Evolutionary conservation across 83 land plant genomes (phyloP), one percentile per base, ranked within the genome.

Genomic region (Picea mariana): DNA sequence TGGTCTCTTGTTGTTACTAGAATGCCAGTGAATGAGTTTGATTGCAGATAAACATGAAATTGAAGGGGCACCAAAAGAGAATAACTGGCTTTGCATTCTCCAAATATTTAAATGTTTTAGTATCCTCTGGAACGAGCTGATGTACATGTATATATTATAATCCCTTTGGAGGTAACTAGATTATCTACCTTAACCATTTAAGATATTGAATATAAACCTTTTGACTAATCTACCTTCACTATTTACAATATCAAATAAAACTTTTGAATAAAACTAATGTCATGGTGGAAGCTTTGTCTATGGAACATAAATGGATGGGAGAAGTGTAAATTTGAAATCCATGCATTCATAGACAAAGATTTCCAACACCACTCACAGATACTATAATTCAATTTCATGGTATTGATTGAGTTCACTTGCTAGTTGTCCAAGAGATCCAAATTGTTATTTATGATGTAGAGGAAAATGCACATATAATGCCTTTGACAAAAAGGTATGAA

Each of bases 111-210:
- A 93, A 93, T 86, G 92, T 93, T 52, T 89, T 95, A 18, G 93
- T 95, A 16, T 95, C 98, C 49, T 90, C 96, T 34, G 98, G 96
- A 78, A 96, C 98, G 96, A 78, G 98, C 98, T 68, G 98, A 95
- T 86, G 88, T 92, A 52, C 96, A 92, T 95, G 98, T 95, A 67
- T 63, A 62, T 67, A 62, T 18, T 34, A 15, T 38, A 38, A 38
- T 38, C 40, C 40, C 40, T 38, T 38, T 38, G 40, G 40, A 38
- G 40, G 40, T 38, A 38, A 38, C 5, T 3, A 5, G 40, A 38
- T 38, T 38, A 38, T 38, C 40, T 38, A 38, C 40, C 40, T 38
- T 38, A 1, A 38, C 40, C 40, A 38, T 38, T 38, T 38, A 38
- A 38, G 40, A 38, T 38, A 38, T 38, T 38, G 40, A 38, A 38